Evolutionary conservation across 441 rosid genomes (phyloP).

Genomic region (Euphorbia schlechtendalii): DNA sequence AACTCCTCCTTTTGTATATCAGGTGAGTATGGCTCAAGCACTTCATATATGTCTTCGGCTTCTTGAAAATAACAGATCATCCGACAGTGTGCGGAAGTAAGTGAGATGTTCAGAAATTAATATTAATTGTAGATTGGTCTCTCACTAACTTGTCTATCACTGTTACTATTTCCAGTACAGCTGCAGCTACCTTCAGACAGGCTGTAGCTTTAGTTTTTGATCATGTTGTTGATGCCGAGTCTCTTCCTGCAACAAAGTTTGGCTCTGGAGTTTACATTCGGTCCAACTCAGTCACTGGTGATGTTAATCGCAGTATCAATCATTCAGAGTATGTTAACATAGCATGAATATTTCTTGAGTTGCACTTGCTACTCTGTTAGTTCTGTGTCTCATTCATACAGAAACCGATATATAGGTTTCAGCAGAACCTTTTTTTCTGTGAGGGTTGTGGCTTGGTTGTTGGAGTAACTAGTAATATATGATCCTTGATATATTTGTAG

Average conservation of each 20-base stretch:
- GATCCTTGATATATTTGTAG: slow-evolving; percentile 12
- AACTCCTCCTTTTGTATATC: slow-evolving; percentile 32
- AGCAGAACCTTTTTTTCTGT: not conserved
- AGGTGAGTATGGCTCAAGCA: slow-evolving; percentile 88
- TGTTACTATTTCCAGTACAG: slow-evolving; percentile 57
- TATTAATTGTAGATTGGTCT: slow-evolving; percentile 10
- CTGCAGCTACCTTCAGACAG: slow-evolving; percentile 99
- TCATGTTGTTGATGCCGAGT: slow-evolving; percentile 73
- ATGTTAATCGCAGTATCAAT: slow-evolving; percentile 74
- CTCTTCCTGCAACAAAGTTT: slow-evolving; percentile 73
- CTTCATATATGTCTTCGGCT: slow-evolving; percentile 93
- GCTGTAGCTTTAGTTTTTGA: slow-evolving; percentile 96
- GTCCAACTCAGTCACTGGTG: slow-evolving; percentile 77
- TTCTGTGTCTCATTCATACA: slow-evolving; percentile 1
- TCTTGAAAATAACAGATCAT: slow-evolving; percentile 74
- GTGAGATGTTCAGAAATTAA: slow-evolving; percentile 27
- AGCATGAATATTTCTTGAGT: slow-evolving; percentile 13
- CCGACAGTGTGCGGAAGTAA: slow-evolving; percentile 95
- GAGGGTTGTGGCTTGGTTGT: not conserved
- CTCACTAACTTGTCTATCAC: slow-evolving; percentile 12
- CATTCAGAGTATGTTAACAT: slow-evolving; percentile 55
- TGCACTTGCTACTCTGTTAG: not conserved
- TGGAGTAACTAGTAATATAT: slow-evolving; percentile 9
- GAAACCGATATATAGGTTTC: not conserved
- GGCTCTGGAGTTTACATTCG: slow-evolving; percentile 58